Evolutionary conservation across 2,329 filamentous ascomycete species (phyloP), one percentile per base, ranked within the genome.

Genomic region (Xylaria multiplex): DNA sequence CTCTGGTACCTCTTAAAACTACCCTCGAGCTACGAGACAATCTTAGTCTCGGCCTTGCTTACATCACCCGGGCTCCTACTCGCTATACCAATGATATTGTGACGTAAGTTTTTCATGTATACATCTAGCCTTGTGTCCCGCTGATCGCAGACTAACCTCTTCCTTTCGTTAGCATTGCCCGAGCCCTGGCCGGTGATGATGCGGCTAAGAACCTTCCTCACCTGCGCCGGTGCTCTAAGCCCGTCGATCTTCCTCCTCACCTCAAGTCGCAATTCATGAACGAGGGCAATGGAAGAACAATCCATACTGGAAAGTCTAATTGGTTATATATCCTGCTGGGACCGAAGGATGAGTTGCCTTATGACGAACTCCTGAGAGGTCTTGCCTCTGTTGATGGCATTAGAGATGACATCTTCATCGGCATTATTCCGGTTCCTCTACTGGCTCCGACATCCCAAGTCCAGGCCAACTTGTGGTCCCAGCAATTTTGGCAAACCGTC

Each of bases 401-500:
- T 71, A 82, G 84, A 62, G 80, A 82, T 55, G 81, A 84, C 53
- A 77, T 87, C 52, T 87, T 87, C 72, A 80, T 93, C 57, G 83
- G 85, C 59, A 84, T 83, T 61, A 86, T 93, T 61, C 86, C 88
- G 0, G 90, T 96, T 13, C 93, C 93, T 6, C 81, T 90, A 30
- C 81, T 93, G 50, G 85, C 92, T 27, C 93, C 93, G 1, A 93
- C 90, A 5, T 94, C 91, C 3, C 86, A 90, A 71, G 84, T 90
- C 45, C 91, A 95, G 77, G 91, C 93, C 8, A 86, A 86, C 30
- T 82, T 87, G 76, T 96, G 92, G 92, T 90, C 88, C 30, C 82
- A 86, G 40, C 85, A 90, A 71, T 95, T 93, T 77, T 96, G 93
- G 93, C 93, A 93, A 13, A 91, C 90, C 1, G 88, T 94, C 55